Evolutionary conservation across 768 basidiomycete species (phyloP), one percentile per base, ranked within the genome.

Genomic region (Dioszegia aurantiaca): DNA sequence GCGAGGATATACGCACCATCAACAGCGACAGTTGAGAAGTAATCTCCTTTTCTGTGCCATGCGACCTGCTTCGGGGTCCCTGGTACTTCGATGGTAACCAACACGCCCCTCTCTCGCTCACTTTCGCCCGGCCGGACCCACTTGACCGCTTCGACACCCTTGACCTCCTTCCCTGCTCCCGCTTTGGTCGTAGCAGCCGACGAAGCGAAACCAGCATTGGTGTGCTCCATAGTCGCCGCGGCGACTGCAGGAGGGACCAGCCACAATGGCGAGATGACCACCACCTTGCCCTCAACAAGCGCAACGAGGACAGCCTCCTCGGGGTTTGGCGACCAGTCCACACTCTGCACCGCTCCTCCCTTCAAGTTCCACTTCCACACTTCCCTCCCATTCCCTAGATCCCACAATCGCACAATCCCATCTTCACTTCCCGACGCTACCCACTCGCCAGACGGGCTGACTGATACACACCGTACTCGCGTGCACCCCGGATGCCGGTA

Each of bases 11-110:
- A 86, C 91, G 78, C 74, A 97, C 94, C 80, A 30, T 78, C 75
- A 21, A 65, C 63, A 1, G 78, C 88, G 59, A 98, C 91, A 47
- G 89, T 89, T 44, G 94, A 87, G 64, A 99, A 80, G 72, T 99
- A 99, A 75, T 99, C 95, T 47, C 95, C 95, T 70, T 86, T 85
- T 52, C 88, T 82, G 77, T 99, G 95, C 91, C 93, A 98, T 36
- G 86, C 78, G 10, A 97, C 80, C 72, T 95, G 90, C 68, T 83
- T 87, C 4, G 87, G 83, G 40, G 78, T 78, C 4, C 79, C 78
- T 6, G 77, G 77, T 1, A 80, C 74, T 51, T 79, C 77, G 47
- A 80, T 63, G 44, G 73, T 65, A 21, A 80, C 68, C 60, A 79
- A 59, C 21, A 79, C 72, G 19, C 80, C 80, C 37, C 76, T 62